Evolutionary conservation across 2,329 filamentous ascomycete genomes (phyloP).

Genomic region (Diaporthe ampelina): DNA sequence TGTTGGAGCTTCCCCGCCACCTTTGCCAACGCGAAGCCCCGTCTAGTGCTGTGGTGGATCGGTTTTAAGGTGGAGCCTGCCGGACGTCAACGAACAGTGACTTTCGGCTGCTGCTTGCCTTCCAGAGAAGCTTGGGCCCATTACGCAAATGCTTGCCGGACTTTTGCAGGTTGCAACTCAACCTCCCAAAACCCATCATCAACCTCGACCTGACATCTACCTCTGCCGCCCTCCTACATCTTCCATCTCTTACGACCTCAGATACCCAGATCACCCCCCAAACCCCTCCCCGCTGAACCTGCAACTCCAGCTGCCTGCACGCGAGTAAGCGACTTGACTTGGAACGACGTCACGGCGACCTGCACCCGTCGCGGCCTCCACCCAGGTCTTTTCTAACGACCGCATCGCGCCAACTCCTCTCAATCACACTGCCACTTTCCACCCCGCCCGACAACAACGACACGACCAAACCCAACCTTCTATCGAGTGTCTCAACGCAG

Average conservation of each 20-base stretch:
- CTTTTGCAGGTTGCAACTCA: slow-evolving; percentile 31
- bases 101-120: slow-evolving; percentile 22
- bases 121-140: slow-evolving; percentile 36
- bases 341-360: slow-evolving; percentile 39
- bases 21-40: not conserved
- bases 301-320: slow-evolving; percentile 25
- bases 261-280: slow-evolving; percentile 16
- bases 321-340: not conserved
- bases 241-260: slow-evolving; percentile 21
- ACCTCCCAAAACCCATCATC: slow-evolving; percentile 28
- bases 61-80: slow-evolving; percentile 28
- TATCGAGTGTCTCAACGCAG: slow-evolving; percentile 35
- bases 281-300: slow-evolving; percentile 7
- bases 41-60: slow-evolving; percentile 13
- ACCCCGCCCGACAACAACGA: slow-evolving; percentile 12
- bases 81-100: slow-evolving; percentile 30
- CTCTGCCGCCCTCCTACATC: slow-evolving; percentile 22
- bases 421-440: not conserved
- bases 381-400: slow-evolving; percentile 32
- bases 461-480: not conserved
- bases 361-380: slow-evolving; percentile 40
- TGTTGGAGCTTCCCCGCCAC: slow-evolving; percentile 6
- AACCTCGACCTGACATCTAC: slow-evolving; percentile 32
- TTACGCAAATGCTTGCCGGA: slow-evolving; percentile 39
- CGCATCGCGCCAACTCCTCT: slow-evolving; percentile 31